Percentiles rank a stretch among this genome's conserved stretches.
These are phyloP conservation scores for Suaeda aralocaspica DNA, from an alignment of 148 eudicot species.

Conservation along the genomic window DNA sequence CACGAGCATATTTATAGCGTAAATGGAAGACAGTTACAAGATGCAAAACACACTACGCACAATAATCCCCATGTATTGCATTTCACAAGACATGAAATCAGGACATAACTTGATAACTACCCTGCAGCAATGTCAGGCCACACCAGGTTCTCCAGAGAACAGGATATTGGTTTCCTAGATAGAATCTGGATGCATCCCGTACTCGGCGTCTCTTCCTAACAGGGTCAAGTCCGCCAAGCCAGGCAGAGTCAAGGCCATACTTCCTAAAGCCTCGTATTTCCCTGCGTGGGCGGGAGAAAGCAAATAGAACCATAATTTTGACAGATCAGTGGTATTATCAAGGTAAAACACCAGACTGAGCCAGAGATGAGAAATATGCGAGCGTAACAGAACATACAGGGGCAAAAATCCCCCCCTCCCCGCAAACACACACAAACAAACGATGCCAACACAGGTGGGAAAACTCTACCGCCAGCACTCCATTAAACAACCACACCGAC, in stretches of 20 bases:
- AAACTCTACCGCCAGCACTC: background rate
- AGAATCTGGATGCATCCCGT: constrained; percentile 93
- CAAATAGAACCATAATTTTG: background rate
- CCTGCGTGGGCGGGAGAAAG: constrained; percentile 67
- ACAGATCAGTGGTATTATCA: constrained; percentile 4
- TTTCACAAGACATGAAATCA: background rate
- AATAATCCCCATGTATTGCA: background rate
- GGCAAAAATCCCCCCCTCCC: no score
- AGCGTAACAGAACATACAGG: background rate
- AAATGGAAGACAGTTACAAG: no score
- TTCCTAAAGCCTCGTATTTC: constrained; percentile 88
- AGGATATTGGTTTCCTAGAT: constrained; percentile 89
- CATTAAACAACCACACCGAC: background rate
- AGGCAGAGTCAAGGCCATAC: constrained; percentile 91
- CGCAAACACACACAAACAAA: no score
- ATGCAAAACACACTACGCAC: background rate
- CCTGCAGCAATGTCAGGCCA: constrained; percentile 92
- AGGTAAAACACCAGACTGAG: no score
- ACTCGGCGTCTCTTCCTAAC: constrained; percentile 99
- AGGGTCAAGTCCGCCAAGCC: constrained; percentile 96
- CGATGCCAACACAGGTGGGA: background rate
- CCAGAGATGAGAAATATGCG: background rate
- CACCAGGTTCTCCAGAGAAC: constrained; percentile 98
- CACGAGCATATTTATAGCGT: no score
- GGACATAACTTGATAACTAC: no score